Evolutionary conservation across 1,284 basidiomycete species (phyloP).

Genomic region (Austroboletus niveus): DNA sequence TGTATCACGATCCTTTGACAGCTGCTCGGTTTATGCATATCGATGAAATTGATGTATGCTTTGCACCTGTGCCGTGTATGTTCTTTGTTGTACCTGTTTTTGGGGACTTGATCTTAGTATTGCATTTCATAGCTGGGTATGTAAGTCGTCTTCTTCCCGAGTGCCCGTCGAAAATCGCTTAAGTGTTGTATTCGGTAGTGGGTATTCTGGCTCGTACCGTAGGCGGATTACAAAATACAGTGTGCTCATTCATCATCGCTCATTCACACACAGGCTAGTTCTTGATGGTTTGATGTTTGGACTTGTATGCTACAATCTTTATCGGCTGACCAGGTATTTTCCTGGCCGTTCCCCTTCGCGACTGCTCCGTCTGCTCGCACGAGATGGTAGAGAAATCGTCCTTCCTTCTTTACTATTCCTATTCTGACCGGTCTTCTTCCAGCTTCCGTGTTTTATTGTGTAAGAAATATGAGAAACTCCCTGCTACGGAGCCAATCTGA

Average conservation of each 20-base stretch:
- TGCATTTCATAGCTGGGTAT: slow-evolving; percentile 1
- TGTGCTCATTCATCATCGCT: not conserved
- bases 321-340: not conserved
- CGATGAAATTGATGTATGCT: slow-evolving; percentile 10
- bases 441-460: slow-evolving; percentile 22
- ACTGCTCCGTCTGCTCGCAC: slow-evolving; percentile 13
- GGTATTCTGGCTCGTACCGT: slow-evolving; percentile 14
- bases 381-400: slow-evolving; percentile 16
- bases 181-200: slow-evolving; percentile 13
- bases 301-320: slow-evolving; percentile 6
- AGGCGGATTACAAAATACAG: not conserved
- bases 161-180: not conserved
- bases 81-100: not conserved
- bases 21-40: slow-evolving; percentile 8
- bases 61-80: slow-evolving; percentile 5
- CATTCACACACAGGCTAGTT: slow-evolving; percentile 5
- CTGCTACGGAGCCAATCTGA: no score
- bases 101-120: not conserved
- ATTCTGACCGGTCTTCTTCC: not conserved
- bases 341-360: slow-evolving; percentile 3
- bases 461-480: slow-evolving; percentile 1
- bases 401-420: not conserved
- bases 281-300: slow-evolving; percentile 17
- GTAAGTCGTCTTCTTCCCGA: slow-evolving; percentile 7
- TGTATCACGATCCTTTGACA: not conserved